Base-by-base conservation (phyloP, 1,284 basidiomycete genomes). In the Schizophyllum commune region DNA sequence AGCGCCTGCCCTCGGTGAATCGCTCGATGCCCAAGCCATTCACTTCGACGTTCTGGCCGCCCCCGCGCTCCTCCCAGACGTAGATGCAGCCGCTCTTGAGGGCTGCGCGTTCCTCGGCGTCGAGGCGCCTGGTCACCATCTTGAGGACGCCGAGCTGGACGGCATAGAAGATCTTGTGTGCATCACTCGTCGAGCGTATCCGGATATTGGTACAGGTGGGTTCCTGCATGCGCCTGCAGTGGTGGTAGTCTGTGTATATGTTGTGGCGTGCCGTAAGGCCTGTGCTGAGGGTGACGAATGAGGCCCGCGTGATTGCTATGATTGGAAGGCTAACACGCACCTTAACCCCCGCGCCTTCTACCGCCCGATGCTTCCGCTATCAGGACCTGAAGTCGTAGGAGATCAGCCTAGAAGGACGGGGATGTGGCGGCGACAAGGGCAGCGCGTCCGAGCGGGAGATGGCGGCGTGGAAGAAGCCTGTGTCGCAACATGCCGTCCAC, bases 111-210 rank as follows among this genome's bases (percentile, higher is more conserved):
- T 86, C 90, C 66, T 91, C 89, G 52, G 88, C 84, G 68, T 92
- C 91, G 59, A 92, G 80, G 15, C 90, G 81, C 65, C 90, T 80
- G 56, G 86, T 84, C 66, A 91, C 87, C 82, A 92, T 88, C 62
- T 83, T 83, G 57, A 92, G 77, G 55, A 83, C 65, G 60, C 83
- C 82, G 61, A 79, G 79, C 55, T 85, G 83, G 61, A 91, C 80
- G 52, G 84, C 89, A 66, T 82, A 85, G 75, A 92, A 92, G 65
- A 92, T 88, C 69, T 86, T 88, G 71, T 90, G 86, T 4, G 89
- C 90, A 69, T 92, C 91, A 61, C 82, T 79, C 13, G 84, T 85
- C 20, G 88, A 89, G 67, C 88, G 85, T 67, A 91, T 89, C 67
- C 87, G 86, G 59, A 85, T 75, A 67, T 85, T 84, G 39, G 75